Percentiles rank a stretch among this genome's conserved stretches.
Conservation (phyloP, 768 basidiomycete species). For the Sporobolomyces phaffii region DNA sequence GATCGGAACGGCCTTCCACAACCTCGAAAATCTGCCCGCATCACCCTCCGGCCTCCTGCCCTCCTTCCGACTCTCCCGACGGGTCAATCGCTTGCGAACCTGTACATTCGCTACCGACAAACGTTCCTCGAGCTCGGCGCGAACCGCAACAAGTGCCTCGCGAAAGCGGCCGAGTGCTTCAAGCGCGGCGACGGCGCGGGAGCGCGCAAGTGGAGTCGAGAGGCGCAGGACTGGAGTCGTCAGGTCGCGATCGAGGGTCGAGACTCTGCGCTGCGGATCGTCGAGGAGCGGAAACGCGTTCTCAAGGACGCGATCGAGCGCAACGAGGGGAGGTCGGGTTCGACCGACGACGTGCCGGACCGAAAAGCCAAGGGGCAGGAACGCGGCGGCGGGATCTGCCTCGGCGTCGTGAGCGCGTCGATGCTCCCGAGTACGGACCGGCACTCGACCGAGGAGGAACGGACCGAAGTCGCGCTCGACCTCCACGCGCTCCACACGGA, state of each 20-base stretch:
- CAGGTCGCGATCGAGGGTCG: slow-evolving; percentile 84
- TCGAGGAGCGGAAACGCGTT: slow-evolving; percentile 69
- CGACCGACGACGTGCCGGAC: slow-evolving; percentile 70
- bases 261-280: slow-evolving; percentile 73
- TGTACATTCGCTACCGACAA: slow-evolving; percentile 85
- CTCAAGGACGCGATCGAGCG: slow-evolving; percentile 66
- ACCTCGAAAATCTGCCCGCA: slow-evolving; percentile 58
- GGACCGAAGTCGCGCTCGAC: slow-evolving; percentile 69
- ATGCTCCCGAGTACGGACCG: slow-evolving; percentile 51
- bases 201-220: slow-evolving; percentile 86
- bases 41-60: slow-evolving; percentile 73
- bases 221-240: slow-evolving; percentile 86
- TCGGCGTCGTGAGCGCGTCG: slow-evolving; percentile 63
- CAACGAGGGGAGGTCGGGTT: slow-evolving; percentile 62
- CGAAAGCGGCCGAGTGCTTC: slow-evolving; percentile 94
- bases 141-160: slow-evolving; percentile 86
- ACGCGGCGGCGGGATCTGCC: slow-evolving; percentile 72
- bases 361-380: slow-evolving; percentile 64
- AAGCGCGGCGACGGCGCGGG: slow-evolving; percentile 89
- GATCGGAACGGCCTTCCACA: slow-evolving; percentile 14
- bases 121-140: slow-evolving; percentile 87
- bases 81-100: slow-evolving; percentile 65
- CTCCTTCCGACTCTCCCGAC: slow-evolving; percentile 84
- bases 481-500: slow-evolving; percentile 88
- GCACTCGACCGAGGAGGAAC: slow-evolving; percentile 70